Evolutionary conservation across 371 early-diverging fungal species (phyloP).

Genomic region (Mortierella polycephala): DNA sequence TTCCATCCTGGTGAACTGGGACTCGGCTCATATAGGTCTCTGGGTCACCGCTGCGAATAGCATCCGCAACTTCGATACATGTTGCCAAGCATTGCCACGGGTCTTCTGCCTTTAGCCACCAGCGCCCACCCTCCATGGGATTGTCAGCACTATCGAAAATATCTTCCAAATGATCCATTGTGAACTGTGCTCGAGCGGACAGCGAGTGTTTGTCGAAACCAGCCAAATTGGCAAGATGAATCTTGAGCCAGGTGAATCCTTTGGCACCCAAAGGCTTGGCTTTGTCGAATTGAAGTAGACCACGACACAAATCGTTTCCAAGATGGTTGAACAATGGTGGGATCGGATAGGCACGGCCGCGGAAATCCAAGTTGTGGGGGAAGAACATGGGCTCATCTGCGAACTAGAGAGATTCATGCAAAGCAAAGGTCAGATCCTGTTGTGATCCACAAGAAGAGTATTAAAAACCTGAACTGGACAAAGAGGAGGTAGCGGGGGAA

Average conservation of each 20-base stretch:
- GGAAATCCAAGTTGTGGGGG: conserved; percentile 98
- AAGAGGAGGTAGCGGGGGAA: background rate
- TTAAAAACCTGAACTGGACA: too few species aligned
- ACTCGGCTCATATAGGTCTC: conserved; percentile 75
- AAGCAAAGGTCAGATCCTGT: too few species aligned
- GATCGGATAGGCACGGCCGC: conserved; percentile 98
- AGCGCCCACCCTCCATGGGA: conserved; percentile 79
- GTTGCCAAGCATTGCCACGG: conserved; percentile 97
- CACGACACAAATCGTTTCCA: conserved; percentile 96
- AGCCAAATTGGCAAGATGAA: conserved; percentile 94
- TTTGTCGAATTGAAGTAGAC: conserved; percentile 86
- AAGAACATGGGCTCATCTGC: conserved; percentile 92
- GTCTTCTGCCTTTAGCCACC: conserved; percentile 94
- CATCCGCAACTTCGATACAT: conserved; percentile 87
- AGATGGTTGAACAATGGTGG: conserved; percentile 96
- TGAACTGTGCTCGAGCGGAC: conserved; percentile 81
- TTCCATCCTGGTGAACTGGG: conserved; percentile 98
- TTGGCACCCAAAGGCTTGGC: conserved; percentile 87
- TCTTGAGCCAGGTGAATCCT: conserved; percentile 94
- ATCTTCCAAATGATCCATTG: conserved; percentile 77
- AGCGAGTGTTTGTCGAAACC: conserved; percentile 96
- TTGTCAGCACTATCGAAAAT: conserved; percentile 88
- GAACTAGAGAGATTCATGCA: conserved; percentile 62
- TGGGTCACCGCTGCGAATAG: conserved; percentile 81
- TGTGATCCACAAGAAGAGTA: too few species aligned